Base-by-base conservation (phyloP, 257 asterid genomes). In the Solanum ahanhuiri region DNA sequence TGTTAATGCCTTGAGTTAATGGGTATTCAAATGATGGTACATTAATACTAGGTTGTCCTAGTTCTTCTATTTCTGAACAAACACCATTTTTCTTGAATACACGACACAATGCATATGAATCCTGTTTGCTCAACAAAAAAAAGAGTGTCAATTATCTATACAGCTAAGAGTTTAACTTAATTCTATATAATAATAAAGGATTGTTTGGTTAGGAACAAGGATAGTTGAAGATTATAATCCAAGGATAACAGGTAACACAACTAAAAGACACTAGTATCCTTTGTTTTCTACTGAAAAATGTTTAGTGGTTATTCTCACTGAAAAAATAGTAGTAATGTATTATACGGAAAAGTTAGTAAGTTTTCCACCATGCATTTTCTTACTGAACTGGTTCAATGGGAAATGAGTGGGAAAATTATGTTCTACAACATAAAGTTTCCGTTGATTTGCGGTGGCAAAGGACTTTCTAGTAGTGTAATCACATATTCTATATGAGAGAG, bases 51-150 rank as follows among this genome's bases (percentile, higher is more conserved):
- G 95, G 86, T 87, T 94, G 98, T 18, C 96, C 98, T 89, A 90
- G 95, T 58, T 94, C 98, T 88, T 96, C 99, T 82, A 91, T 87
- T 10, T 96, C 98, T 1, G 95, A 58, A 91, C 98, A 94, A 70
- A 93, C 79, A 54, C 98, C 98, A 60, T 96, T 96, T 88, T 96
- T 96, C 95, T 96, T 96, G 95, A 96, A 96, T 45, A 96, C 98
- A 9, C 98, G 97, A 81, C 99, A 96, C 28, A 96, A 76, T 25
- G 99, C 99, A 45, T 96, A 96, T 1, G 99, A 93, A 71, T 96
- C 98, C 99, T 96, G 95, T 69, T 84, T 67, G 17, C 22, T 73
- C 10, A 83, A 73, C 81, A 72, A 72, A 71, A 81, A 67, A 48
- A 77, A 77, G 14, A 77, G 25, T 41, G 63, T 76, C 35, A 76